These are phyloP conservation scores for Pythium dissimile DNA, from an alignment of 352 stramenopile genomes.

Conservation along the genomic window DNA sequence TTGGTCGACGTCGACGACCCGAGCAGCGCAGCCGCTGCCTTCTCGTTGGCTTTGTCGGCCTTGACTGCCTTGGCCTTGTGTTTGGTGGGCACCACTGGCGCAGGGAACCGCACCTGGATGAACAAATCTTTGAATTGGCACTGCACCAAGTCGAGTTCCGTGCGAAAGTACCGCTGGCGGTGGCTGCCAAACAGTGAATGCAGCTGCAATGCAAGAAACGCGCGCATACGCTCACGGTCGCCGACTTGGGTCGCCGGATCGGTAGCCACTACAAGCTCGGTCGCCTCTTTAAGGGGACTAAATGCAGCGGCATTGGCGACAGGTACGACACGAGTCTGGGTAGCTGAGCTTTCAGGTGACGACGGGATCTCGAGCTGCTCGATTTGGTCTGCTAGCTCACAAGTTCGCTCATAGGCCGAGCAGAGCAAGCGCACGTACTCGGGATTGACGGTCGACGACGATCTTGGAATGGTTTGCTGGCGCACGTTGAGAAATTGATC, in stretches of 20 bases:
- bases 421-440: slow-evolving; percentile 67
- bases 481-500: slow-evolving; percentile 55
- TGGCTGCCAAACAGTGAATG: slow-evolving; percentile 79
- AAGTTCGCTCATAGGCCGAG: slow-evolving; percentile 63
- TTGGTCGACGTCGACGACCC: slow-evolving; percentile 9
- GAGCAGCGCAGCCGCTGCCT: slow-evolving; percentile 8
- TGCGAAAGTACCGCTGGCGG: slow-evolving; percentile 58
- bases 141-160: slow-evolving; percentile 64
- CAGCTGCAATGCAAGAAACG: slow-evolving; percentile 69
- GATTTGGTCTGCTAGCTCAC: slow-evolving; percentile 42
- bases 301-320: background rate
- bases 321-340: slow-evolving; percentile 22
- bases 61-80: slow-evolving; percentile 28
- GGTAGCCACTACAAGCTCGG: background rate
- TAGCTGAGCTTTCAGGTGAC: background rate
- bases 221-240: slow-evolving; percentile 50
- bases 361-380: slow-evolving; percentile 31
- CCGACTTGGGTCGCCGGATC: slow-evolving; percentile 7
- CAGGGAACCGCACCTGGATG: slow-evolving; percentile 44
- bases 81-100: slow-evolving; percentile 33
- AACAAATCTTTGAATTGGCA: slow-evolving; percentile 41
- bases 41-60: slow-evolving; percentile 20
- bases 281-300: slow-evolving; percentile 17
- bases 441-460: slow-evolving; percentile 16
- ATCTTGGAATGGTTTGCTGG: background rate